Evolutionary conservation across 805 yeast species (phyloP).

Genomic region (Yarrowia sp.): DNA sequence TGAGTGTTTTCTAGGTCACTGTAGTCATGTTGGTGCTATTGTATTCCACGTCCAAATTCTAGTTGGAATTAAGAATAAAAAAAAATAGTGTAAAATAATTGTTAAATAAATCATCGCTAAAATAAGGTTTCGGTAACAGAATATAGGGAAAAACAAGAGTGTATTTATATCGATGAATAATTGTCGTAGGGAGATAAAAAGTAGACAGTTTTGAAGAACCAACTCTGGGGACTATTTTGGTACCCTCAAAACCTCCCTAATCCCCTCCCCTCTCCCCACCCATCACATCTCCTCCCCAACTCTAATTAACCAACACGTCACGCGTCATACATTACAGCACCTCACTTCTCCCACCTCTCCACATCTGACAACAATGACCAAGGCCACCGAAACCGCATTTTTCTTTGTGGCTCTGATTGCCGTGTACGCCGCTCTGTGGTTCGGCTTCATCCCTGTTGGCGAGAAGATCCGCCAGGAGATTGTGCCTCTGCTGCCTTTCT

Average conservation of each 20-base stretch:
- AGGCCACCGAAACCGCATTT: constrained; percentile 58
- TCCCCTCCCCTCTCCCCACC: no score
- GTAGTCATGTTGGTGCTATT: no score
- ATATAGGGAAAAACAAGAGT: background rate
- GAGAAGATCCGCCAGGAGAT: constrained; percentile 49
- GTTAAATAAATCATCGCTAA: no score
- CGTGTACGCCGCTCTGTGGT: constrained; percentile 50
- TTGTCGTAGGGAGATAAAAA: background rate
- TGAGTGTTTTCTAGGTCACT: no score
- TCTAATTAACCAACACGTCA: constrained; percentile 4
- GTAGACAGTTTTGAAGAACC: background rate
- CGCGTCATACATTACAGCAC: constrained; percentile 5
- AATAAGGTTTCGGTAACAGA: background rate
- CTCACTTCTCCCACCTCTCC: background rate
- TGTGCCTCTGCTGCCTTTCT: constrained; percentile 65
- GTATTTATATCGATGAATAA: background rate
- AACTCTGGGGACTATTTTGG: background rate
- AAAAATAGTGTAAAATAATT: no score
- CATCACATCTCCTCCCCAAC: background rate
- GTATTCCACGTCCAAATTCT: no score
- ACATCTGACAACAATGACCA: constrained; percentile 49
- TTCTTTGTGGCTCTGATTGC: constrained; percentile 48
- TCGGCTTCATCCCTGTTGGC: constrained; percentile 55
- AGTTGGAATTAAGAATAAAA: no score
- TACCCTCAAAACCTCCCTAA: background rate